A percentile compares a stretch with the other conserved stretches of the same genome.
These are phyloP conservation scores for Arabis hirsuta DNA, from an alignment of 345 rosid genomes.

Conservation along the genomic window DNA sequence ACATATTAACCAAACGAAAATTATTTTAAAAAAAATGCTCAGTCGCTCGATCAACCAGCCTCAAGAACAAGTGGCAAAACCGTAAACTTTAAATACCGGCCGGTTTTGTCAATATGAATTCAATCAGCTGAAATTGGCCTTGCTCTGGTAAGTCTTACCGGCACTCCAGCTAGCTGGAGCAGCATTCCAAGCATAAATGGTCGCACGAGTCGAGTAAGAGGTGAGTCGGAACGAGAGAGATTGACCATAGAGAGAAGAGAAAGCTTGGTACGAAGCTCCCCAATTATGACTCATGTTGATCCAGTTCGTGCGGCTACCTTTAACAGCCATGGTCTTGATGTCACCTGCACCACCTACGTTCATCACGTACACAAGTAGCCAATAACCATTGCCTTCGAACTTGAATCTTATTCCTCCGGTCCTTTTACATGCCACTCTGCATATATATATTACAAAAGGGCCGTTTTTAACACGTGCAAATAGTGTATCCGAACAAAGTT, in stretches of 20 bases:
- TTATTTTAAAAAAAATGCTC: neutral
- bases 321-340: conserved; percentile 57
- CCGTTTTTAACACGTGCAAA: neutral
- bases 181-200: conserved; percentile 59
- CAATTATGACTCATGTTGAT: conserved; percentile 89
- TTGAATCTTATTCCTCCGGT: conserved; percentile 52
- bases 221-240: conserved; percentile 72
- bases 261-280: conserved; percentile 96
- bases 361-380: conserved; percentile 67
- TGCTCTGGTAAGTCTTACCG: conserved; percentile 58
- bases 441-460: neutral
- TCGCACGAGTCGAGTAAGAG: conserved; percentile 66
- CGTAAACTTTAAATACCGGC: neutral
- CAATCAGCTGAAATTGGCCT: conserved; percentile 62
- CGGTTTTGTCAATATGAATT: neutral
- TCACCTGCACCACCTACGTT: conserved; percentile 83
- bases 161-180: conserved; percentile 71
- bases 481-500: neutral
- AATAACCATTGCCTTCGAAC: conserved; percentile 63
- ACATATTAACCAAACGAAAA: neutral
- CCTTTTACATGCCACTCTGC: conserved; percentile 60
- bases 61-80: conserved; percentile 20
- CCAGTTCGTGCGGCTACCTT: conserved; percentile 78
- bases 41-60: neutral
- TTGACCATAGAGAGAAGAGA: conserved; percentile 72